phyloP scores from a whole-genome alignment of 805 yeast species.

The Scheffersomyces coipomensis region DNA sequence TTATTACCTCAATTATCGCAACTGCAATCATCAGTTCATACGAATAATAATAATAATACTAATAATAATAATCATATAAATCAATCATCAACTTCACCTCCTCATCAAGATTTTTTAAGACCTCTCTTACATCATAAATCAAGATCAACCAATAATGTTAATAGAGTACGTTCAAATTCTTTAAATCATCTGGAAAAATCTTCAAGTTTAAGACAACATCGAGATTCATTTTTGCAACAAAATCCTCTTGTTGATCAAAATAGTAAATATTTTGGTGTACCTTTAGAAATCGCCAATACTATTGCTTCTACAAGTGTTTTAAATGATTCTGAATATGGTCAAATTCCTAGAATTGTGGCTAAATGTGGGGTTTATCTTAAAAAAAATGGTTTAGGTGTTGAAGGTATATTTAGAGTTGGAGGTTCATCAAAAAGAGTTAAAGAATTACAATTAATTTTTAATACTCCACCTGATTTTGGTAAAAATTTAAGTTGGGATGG shows the following conservation, averaged over 20 bases:
- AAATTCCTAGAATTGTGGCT: conserved; percentile 92
- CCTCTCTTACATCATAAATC: conserved; percentile 52
- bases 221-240: conserved; percentile 50
- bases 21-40: background rate
- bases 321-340: conserved; percentile 69
- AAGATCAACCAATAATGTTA: conserved; percentile 47
- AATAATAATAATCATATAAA: background rate
- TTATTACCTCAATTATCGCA: conserved; percentile 1
- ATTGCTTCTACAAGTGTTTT: conserved; percentile 76
- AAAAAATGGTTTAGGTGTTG: conserved; percentile 70
- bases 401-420: conserved; percentile 91
- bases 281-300: conserved; percentile 65
- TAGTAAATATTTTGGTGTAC: conserved; percentile 73
- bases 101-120: conserved; percentile 30
- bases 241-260: conserved; percentile 44
- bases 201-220: conserved; percentile 42
- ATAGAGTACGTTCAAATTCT: conserved; percentile 37
- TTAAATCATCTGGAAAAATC: conserved; percentile 25
- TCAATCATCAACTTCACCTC: conserved; percentile 5
- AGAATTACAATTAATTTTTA: conserved; percentile 79
- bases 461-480: conserved; percentile 88
- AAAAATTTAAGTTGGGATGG: conserved; percentile 88
- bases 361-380: conserved; percentile 88
- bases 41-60: background rate
- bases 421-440: conserved; percentile 88